Evolutionary conservation across 164 flowering plant species (phyloP), one percentile per base, ranked within the genome.

Genomic region (Nelumbo lutea): DNA sequence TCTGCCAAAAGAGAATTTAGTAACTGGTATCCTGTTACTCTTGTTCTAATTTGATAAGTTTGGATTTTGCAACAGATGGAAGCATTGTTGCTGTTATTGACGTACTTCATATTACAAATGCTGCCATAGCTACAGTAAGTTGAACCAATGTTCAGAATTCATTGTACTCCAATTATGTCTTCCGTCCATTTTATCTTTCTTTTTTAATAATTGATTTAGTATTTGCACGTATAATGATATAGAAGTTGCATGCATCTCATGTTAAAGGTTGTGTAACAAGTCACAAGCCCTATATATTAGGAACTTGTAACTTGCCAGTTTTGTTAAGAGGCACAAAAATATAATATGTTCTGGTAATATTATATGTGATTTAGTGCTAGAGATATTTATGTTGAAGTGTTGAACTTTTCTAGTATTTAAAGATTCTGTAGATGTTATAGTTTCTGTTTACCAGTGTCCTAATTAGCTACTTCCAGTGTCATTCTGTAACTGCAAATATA

Each of bases 41-140:
- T 50, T 2, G 13, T 45, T 11, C n/a, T 15, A 13, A 57, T 55
- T 10, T 67, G 15, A 50, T 58, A 14, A 48, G 61, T 61, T 66
- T 44, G 13, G 44, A n/a, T 66, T 44, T 46, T 64, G 50, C 63
- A 65, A 47, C 93, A 96, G 99, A 91, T 79, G 96, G 97, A 73
- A 74, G 50, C 61, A 68, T 88, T 38, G 93, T 83, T 75, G 83
- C 95, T 76, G 98, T 90, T 61, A 80, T 91, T 74, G 99, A 96
- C 81, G 99, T 96, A 51, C 79, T 93, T 64, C 91, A 87, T 75
- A 87, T 96, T 40, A 90, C 98, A 64, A 96, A 93, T 76, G 95
- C 99, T 62, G 97, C 97, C 53, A 83, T 93, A 70, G 90, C 98
- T 53, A 88, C 95, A 6, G 98, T 93, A 80, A 84, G 97, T 83